Base-by-base conservation (phyloP, 2,329 filamentous ascomycete species). In the Sordariomycetes sp. region DNA sequence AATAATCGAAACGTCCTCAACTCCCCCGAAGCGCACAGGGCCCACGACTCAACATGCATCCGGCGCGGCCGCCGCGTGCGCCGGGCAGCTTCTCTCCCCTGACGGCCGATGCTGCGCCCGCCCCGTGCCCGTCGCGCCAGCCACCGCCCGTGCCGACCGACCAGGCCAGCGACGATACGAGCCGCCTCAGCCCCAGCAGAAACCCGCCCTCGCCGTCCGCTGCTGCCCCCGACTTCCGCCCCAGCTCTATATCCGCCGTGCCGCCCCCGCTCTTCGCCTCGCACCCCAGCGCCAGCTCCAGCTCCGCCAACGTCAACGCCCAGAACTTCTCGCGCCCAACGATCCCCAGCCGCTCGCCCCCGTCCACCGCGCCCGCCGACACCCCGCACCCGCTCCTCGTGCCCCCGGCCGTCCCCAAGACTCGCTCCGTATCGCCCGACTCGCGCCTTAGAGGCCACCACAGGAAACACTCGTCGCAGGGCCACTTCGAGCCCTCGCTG, bases 401-500 rank as follows among this genome's bases (percentile, higher is more conserved):
- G 65, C 24, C 65, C 67, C 59, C 71, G 62, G 62, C 24, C 62
- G 63, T 6, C 62, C 63, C 7, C 60, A 32, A 32, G 28, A 32
- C 4, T 32, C 64, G 58, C 57, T 66, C 66, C 71, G 70, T 43
- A 43, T 58, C 43, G 24, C 53, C 54, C 51, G 56, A 56, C 20
- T 64, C 75, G 65, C 60, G 62, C 56, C 4, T 4, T 8, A 75
- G 73, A 61, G 69, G 67, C 25, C 74, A 87, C 77, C 71, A 81
- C 68, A 71, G 86, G 71, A 86, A 85, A 63, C 81, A 88, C 65
- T 89, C 89, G 61, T 88, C 82, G 10, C 87, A 89, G 68, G 89
- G 89, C 65, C 82, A 86, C 66, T 92, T 92, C 67, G 88, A 92
- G 68, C 83, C 88, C 50, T 85, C 80, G 24, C 74, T 92, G 54